Conservation (phyloP, 2,329 filamentous ascomycete species). For the Alternaria panax region DNA sequence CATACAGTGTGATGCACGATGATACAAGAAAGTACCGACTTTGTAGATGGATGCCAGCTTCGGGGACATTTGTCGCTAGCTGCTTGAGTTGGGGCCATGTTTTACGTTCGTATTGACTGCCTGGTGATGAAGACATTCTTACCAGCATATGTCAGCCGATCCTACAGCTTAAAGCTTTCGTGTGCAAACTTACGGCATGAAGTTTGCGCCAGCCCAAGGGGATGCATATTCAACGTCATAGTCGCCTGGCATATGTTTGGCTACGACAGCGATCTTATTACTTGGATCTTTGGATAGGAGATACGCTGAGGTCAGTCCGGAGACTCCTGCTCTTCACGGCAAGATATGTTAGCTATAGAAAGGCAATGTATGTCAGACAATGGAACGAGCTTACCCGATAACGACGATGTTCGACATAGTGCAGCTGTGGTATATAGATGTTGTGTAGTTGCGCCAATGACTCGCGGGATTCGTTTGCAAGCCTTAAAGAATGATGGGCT, state of each 20-base stretch:
- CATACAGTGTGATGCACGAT: not conserved
- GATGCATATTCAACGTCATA: constrained; percentile 91
- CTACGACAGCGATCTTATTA: constrained; percentile 59
- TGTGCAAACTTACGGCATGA: constrained; percentile 17
- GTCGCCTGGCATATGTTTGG: constrained; percentile 92
- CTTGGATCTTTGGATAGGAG: constrained; percentile 56
- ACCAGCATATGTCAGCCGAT: not conserved
- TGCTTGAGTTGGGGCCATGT: constrained; percentile 54
- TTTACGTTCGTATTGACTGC: constrained; percentile 6
- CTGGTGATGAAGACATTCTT: constrained; percentile 10
- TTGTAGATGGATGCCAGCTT: constrained; percentile 82
- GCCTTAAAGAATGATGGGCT: not conserved
- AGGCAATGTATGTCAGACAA: not conserved
- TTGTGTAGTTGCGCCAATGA: not conserved
- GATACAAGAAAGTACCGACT: constrained; percentile 45
- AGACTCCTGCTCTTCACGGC: constrained; percentile 66
- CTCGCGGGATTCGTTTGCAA: not conserved
- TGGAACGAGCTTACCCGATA: constrained; percentile 50
- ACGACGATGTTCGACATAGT: constrained; percentile 50
- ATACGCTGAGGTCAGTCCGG: constrained; percentile 70
- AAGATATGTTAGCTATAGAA: not conserved
- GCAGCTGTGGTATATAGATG: not conserved
- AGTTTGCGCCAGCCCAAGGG: constrained; percentile 86
- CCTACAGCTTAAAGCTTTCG: not conserved
- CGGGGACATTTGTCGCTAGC: constrained; percentile 66